A percentile compares a stretch with the other conserved stretches of the same genome.
These are phyloP conservation scores for Aureobasidium sp. DNA, from an alignment of 2,329 filamentous ascomycete genomes.

Conservation along the genomic window DNA sequence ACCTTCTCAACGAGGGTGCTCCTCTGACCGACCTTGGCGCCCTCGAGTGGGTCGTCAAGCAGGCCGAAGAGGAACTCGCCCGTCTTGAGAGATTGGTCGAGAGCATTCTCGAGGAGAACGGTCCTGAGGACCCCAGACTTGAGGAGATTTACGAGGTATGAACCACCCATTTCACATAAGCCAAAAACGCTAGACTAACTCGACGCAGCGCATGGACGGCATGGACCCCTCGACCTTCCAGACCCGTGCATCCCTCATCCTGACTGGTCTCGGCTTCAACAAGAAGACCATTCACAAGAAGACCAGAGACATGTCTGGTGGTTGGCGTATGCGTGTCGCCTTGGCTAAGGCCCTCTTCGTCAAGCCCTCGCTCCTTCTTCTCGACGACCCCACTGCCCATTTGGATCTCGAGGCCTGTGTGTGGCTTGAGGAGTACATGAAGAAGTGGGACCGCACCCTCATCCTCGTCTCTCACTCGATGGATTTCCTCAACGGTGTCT, in stretches of 20 bases:
- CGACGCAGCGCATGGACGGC: slow-evolving; percentile 72
- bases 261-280: slow-evolving; percentile 99
- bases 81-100: slow-evolving; percentile 84
- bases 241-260: slow-evolving; percentile 89
- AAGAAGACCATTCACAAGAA: slow-evolving; percentile 97
- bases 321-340: slow-evolving; percentile 99
- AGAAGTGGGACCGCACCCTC: slow-evolving; percentile 98
- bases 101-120: slow-evolving; percentile 82
- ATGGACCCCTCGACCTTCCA: slow-evolving; percentile 98
- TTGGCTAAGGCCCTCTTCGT: slow-evolving; percentile 97
- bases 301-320: slow-evolving; percentile 99
- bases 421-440: slow-evolving; percentile 99
- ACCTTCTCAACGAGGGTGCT: slow-evolving; percentile 94
- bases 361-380: slow-evolving; percentile 88
- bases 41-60: slow-evolving; percentile 91
- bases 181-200: slow-evolving; percentile 15
- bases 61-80: slow-evolving; percentile 89
- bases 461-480: slow-evolving; percentile 95
- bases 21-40: slow-evolving; percentile 83
- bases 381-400: slow-evolving; percentile 97
- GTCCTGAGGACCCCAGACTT: slow-evolving; percentile 81
- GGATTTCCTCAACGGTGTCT: slow-evolving; percentile 99
- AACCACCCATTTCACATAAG: slow-evolving; percentile 18
- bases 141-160: slow-evolving; percentile 93
- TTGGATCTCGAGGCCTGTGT: slow-evolving; percentile 98